Evolutionary conservation across 1,284 basidiomycete genomes (phyloP).

Genomic region (Pisolithus thermaeus): DNA sequence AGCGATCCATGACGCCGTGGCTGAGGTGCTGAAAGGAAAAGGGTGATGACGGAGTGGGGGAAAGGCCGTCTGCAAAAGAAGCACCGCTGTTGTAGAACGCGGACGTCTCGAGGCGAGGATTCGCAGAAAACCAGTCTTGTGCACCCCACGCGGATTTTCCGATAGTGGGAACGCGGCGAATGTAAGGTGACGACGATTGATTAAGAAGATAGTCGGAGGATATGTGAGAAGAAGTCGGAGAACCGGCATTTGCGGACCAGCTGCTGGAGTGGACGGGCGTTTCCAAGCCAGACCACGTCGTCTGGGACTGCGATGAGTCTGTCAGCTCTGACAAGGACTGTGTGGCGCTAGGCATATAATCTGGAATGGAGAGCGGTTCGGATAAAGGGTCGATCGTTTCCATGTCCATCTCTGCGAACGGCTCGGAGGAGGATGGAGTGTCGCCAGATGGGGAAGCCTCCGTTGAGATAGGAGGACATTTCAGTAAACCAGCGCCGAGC

Average conservation of each 20-base stretch:
- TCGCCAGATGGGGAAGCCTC: slow-evolving; percentile 21
- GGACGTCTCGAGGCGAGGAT: slow-evolving; percentile 63
- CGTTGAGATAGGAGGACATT: slow-evolving; percentile 31
- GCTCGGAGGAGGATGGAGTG: slow-evolving; percentile 27
- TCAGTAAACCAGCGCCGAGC: slow-evolving; percentile 33
- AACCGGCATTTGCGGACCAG: slow-evolving; percentile 53
- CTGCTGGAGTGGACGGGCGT: slow-evolving; percentile 53
- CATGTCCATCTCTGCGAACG: slow-evolving; percentile 43
- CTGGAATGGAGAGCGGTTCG: slow-evolving; percentile 44
- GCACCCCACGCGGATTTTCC: slow-evolving; percentile 80
- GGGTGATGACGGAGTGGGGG: slow-evolving; percentile 44
- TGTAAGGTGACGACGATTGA: slow-evolving; percentile 42
- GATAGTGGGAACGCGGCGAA: slow-evolving; percentile 43
- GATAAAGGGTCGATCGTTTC: slow-evolving; percentile 43
- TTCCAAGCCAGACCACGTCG: slow-evolving; percentile 53
- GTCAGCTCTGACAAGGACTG: slow-evolving; percentile 42
- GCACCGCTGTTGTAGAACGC: slow-evolving; percentile 39
- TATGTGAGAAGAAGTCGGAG: slow-evolving; percentile 58
- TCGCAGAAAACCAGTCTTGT: slow-evolving; percentile 75
- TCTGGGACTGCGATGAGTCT: slow-evolving; percentile 46
- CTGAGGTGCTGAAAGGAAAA: slow-evolving; percentile 56
- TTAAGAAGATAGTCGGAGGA: slow-evolving; percentile 53
- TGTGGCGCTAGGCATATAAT: slow-evolving; percentile 39
- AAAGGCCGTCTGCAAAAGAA: slow-evolving; percentile 36
- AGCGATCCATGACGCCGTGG: slow-evolving; percentile 74